Conservation (phyloP, 257 asterid genomes). For the Gynochthodes officinalis region DNA sequence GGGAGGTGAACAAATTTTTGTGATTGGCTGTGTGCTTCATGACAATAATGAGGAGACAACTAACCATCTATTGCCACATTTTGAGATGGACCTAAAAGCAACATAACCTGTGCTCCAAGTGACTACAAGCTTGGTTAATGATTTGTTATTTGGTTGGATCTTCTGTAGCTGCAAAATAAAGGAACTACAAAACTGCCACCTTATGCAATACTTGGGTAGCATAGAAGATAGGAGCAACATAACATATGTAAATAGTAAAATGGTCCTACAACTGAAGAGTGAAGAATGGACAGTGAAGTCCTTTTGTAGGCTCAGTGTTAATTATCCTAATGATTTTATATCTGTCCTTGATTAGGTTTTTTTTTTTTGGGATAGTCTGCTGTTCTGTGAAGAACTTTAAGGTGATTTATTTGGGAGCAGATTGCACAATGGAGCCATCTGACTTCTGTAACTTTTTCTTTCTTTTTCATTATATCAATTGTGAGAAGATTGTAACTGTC, state of each 20-base stretch:
- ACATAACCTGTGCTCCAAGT: not conserved
- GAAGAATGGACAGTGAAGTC: not conserved
- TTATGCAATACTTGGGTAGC: conserved; percentile 1
- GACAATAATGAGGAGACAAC: not conserved
- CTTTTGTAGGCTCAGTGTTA: not conserved
- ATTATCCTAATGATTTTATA: not conserved
- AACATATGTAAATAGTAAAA: not conserved
- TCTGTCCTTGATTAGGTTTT: not conserved
- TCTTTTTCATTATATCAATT: not conserved
- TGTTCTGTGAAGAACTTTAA: not conserved
- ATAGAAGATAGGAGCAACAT: not conserved
- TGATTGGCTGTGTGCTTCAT: not conserved
- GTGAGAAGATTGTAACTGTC: not conserved
- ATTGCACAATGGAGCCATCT: not conserved
- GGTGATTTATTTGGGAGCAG: not conserved
- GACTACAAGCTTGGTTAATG: not conserved
- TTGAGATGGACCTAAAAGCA: not conserved
- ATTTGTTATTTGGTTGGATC: not conserved
- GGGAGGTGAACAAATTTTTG: not conserved
- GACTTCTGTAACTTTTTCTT: not conserved
- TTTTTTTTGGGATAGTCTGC: not conserved
- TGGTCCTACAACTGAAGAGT: not conserved
- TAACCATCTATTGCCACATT: not conserved
- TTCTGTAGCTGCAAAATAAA: not conserved
- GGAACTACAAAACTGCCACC: not conserved